Evolutionary conservation across 768 basidiomycete genomes (phyloP).

Genomic region (Fomitopsis pulvina): DNA sequence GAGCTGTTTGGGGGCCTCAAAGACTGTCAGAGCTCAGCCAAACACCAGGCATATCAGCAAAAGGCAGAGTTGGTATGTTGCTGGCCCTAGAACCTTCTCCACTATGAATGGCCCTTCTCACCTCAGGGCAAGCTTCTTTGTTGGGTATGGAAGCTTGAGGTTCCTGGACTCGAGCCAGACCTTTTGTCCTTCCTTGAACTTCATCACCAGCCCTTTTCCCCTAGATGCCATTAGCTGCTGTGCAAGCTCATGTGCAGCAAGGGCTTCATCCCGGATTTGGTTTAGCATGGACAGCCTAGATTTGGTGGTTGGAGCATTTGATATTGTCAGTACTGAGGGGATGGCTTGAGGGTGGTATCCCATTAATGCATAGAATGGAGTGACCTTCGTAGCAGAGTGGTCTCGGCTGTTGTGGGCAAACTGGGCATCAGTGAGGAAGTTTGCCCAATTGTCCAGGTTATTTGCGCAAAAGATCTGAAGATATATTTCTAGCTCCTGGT

Average conservation of each 20-base stretch:
- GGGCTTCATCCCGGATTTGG: constrained; percentile 27
- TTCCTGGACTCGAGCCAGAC: constrained; percentile 33
- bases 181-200: constrained; percentile 24
- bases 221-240: constrained; percentile 24
- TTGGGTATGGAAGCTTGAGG: constrained; percentile 34
- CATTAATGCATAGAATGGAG: constrained; percentile 6
- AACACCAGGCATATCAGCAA: too few species aligned
- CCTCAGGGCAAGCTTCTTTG: constrained; percentile 26
- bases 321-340: constrained; percentile 21
- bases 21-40: too few species aligned
- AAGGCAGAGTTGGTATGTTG: too few species aligned
- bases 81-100: constrained; percentile 8
- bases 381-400: constrained; percentile 23
- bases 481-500: constrained; percentile 31
- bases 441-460: too few species aligned
- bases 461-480: too few species aligned
- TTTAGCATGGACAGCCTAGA: constrained; percentile 24
- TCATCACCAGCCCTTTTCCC: constrained; percentile 21
- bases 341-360: constrained; percentile 18
- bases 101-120: constrained; percentile 1
- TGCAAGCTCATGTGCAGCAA: constrained; percentile 24
- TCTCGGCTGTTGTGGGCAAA: constrained; percentile 28
- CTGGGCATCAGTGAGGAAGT: too few species aligned
- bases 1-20: too few species aligned
- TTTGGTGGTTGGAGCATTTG: constrained; percentile 26